A percentile compares a stretch with the other conserved stretches of the same genome.
These are phyloP conservation scores for Stemphylium beticola DNA, from an alignment of 2,329 filamentous ascomycete genomes.

Conservation along the genomic window DNA sequence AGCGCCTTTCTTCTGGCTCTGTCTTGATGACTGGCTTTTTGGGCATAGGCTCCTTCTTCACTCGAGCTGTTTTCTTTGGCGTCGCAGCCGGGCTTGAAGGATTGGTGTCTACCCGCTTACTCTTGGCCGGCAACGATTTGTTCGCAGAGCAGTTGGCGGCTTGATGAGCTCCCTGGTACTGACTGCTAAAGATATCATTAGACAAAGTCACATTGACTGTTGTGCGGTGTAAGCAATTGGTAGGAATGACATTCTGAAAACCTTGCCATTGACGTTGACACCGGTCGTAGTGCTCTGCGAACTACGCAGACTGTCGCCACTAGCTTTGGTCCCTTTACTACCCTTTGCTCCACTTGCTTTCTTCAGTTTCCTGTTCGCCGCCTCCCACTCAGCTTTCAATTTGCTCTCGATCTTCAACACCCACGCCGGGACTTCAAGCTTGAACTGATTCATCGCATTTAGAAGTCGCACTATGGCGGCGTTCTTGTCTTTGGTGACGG, in stretches of 20 bases:
- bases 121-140: slow-evolving; percentile 5
- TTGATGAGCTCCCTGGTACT: too few species aligned
- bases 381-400: slow-evolving; percentile 64
- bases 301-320: neutral
- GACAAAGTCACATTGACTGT: slow-evolving; percentile 13
- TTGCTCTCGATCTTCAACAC: slow-evolving; percentile 60
- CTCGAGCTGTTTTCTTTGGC: slow-evolving; percentile 4
- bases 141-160: neutral
- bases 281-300: neutral
- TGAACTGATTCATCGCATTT: slow-evolving; percentile 60
- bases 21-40: slow-evolving; percentile 1
- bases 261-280: slow-evolving; percentile 22
- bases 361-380: slow-evolving; percentile 58
- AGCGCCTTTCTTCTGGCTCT: neutral
- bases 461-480: slow-evolving; percentile 64
- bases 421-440: slow-evolving; percentile 57
- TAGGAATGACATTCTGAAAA: neutral
- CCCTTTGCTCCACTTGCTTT: neutral
- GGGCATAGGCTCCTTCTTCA: slow-evolving; percentile 6
- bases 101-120: slow-evolving; percentile 1
- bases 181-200: neutral
- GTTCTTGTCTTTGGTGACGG: slow-evolving; percentile 63
- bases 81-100: neutral
- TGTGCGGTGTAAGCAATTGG: neutral
- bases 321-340: neutral